phyloP scores from a whole-genome alignment of 495 filamentous ascomycete genomes.

The Podospora pseudoanserina region DNA sequence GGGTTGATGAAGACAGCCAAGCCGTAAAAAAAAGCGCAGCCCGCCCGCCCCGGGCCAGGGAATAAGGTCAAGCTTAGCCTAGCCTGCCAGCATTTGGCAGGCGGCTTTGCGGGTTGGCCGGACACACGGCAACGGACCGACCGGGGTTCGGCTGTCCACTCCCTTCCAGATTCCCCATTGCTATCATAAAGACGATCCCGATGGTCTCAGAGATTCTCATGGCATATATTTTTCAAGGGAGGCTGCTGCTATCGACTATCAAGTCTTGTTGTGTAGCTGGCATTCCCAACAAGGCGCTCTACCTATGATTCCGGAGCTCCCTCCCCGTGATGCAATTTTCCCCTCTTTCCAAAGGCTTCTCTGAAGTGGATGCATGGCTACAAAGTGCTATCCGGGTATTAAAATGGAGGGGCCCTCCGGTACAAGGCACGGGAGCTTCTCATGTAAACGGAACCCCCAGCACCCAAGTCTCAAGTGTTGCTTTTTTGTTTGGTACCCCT shows the following conservation, averaged over 20 bases:
- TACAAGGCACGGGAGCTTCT: not conserved
- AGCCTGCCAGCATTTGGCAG: not conserved
- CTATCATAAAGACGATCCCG: not conserved
- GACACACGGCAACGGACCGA: constrained; percentile 23
- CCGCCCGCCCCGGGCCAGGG: not conserved
- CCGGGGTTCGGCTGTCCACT: constrained; percentile 18
- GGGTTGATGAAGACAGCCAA: constrained; percentile 19
- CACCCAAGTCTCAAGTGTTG: not conserved
- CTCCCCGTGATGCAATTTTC: not conserved
- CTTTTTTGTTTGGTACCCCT: not conserved
- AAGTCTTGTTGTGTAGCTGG: no score
- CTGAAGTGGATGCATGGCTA: not conserved
- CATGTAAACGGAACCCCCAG: not conserved
- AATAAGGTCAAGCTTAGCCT: constrained; percentile 12
- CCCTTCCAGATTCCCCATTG: not conserved
- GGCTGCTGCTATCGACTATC: no score
- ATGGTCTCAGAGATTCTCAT: not conserved
- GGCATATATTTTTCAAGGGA: no score
- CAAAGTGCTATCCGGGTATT: not conserved
- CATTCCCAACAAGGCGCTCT: not conserved
- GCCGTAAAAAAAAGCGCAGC: constrained; percentile 32
- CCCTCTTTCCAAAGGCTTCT: not conserved
- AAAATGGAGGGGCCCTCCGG: not conserved
- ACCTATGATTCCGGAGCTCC: not conserved
- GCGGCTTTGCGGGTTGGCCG: constrained; percentile 16